phyloP scores from a whole-genome alignment of 1,284 basidiomycete genomes.

The Quambalaria eucalypti region DNA sequence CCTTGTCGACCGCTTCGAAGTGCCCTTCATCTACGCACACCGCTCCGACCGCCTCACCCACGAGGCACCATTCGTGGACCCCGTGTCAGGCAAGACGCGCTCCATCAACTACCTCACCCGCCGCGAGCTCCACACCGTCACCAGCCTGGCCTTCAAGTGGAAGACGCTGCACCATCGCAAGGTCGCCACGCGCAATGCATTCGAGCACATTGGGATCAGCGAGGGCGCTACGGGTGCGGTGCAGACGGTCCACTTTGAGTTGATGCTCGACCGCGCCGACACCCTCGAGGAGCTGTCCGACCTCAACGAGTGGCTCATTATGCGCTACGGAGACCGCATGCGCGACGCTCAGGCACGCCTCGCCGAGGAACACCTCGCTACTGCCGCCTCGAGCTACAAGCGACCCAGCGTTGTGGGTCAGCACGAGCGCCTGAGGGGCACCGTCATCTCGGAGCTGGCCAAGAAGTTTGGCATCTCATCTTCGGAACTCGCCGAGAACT shows the following conservation, averaged over 20 bases:
- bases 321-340: slow-evolving; percentile 59
- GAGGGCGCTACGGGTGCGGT: neutral
- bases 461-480: slow-evolving; percentile 70
- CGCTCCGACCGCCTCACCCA: slow-evolving; percentile 66
- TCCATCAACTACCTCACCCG: slow-evolving; percentile 31
- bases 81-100: neutral
- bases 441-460: slow-evolving; percentile 64
- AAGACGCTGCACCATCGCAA: slow-evolving; percentile 37
- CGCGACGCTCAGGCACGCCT: slow-evolving; percentile 48
- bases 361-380: slow-evolving; percentile 53
- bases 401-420: slow-evolving; percentile 73
- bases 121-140: slow-evolving; percentile 54
- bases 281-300: slow-evolving; percentile 81
- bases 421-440: slow-evolving; percentile 76
- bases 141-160: slow-evolving; percentile 54
- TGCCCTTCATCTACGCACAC: slow-evolving; percentile 89
- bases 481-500: slow-evolving; percentile 71
- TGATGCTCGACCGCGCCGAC: slow-evolving; percentile 46
- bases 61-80: slow-evolving; percentile 6
- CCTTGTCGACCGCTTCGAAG: slow-evolving; percentile 78
- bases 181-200: slow-evolving; percentile 33
- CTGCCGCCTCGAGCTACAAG: slow-evolving; percentile 59
- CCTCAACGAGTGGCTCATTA: slow-evolving; percentile 77
- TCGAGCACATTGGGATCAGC: slow-evolving; percentile 9
- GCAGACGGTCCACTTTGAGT: slow-evolving; percentile 16